Conservation (phyloP, 345 rosid species). For the Microcos paniculata region DNA sequence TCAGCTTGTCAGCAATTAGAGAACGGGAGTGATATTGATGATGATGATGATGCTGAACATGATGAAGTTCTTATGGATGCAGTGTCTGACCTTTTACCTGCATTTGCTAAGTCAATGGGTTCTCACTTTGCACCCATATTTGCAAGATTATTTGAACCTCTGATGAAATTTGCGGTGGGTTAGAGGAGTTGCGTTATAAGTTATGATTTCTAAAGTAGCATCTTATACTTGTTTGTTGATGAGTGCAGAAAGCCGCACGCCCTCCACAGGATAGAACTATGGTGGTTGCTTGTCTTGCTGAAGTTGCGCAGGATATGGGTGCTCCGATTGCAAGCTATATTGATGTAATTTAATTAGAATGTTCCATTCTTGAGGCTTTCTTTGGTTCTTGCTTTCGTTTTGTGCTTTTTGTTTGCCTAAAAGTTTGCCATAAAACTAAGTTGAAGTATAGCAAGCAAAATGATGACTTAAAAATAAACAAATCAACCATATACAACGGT, state of each 20-base stretch:
- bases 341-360: constrained; percentile 56
- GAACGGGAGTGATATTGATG: constrained; percentile 79
- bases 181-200: constrained; percentile 2
- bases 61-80: constrained; percentile 99
- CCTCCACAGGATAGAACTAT: constrained; percentile 91
- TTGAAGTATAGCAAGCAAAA: neutral
- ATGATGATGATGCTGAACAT: constrained; percentile 70
- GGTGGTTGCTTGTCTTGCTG: constrained; percentile 99
- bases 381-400: constrained; percentile 2
- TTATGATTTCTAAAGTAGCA: constrained; percentile 11
- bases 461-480: neutral
- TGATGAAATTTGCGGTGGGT: constrained; percentile 94
- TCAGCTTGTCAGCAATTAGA: constrained; percentile 82
- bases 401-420: constrained; percentile 2
- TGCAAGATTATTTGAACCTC: constrained; percentile 81
- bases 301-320: constrained; percentile 99
- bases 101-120: constrained; percentile 97
- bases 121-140: constrained; percentile 84
- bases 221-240: constrained; percentile 32
- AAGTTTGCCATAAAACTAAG: neutral
- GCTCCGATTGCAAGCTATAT: constrained; percentile 83
- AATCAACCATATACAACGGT: neutral
- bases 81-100: constrained; percentile 96
- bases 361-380: neutral
- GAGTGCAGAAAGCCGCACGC: constrained; percentile 71